phyloP scores from a whole-genome alignment of 2,329 filamentous ascomycete species.

The Sporothrix mexicana region DNA sequence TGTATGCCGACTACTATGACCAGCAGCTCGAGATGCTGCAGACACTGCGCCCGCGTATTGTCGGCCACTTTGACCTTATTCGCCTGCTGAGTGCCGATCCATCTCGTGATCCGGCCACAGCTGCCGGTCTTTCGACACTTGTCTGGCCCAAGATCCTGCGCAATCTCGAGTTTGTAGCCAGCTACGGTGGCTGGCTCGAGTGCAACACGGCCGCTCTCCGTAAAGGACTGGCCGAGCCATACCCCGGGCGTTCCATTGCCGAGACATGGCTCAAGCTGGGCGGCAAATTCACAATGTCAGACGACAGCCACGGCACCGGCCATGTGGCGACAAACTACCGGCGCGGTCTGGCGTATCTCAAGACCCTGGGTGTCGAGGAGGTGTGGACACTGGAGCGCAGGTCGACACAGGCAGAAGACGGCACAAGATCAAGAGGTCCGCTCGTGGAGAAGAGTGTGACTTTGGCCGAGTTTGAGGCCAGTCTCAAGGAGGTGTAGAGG shows the following conservation, averaged over 20 bases:
- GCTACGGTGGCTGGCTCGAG: slow-evolving; percentile 84
- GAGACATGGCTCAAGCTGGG: slow-evolving; percentile 74
- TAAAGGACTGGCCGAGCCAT: slow-evolving; percentile 90
- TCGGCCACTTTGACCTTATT: slow-evolving; percentile 95
- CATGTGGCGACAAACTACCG: slow-evolving; percentile 88
- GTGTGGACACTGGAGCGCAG: slow-evolving; percentile 63
- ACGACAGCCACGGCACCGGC: slow-evolving; percentile 89
- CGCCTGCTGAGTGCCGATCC: slow-evolving; percentile 76
- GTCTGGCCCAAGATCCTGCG: slow-evolving; percentile 78
- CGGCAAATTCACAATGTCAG: slow-evolving; percentile 86
- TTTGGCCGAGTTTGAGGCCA: slow-evolving; percentile 35
- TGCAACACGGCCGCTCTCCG: slow-evolving; percentile 85
- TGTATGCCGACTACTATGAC: slow-evolving; percentile 88
- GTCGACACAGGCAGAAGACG: slow-evolving; percentile 37
- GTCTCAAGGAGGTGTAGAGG: slow-evolving; percentile 21
- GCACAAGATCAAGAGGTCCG: slow-evolving; percentile 36
- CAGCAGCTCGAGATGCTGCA: slow-evolving; percentile 81
- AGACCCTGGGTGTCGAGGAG: slow-evolving; percentile 66
- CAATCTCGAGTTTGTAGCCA: slow-evolving; percentile 73
- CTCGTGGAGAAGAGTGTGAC: slow-evolving; percentile 50
- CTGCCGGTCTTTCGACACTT: slow-evolving; percentile 39
- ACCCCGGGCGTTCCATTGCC: slow-evolving; percentile 80
- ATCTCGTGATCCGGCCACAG: slow-evolving; percentile 60
- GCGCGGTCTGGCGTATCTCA: slow-evolving; percentile 72
- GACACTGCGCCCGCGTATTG: slow-evolving; percentile 72